These are phyloP conservation scores for Candida gorgasii DNA, from an alignment of 805 yeast species.

Conservation along the genomic window DNA sequence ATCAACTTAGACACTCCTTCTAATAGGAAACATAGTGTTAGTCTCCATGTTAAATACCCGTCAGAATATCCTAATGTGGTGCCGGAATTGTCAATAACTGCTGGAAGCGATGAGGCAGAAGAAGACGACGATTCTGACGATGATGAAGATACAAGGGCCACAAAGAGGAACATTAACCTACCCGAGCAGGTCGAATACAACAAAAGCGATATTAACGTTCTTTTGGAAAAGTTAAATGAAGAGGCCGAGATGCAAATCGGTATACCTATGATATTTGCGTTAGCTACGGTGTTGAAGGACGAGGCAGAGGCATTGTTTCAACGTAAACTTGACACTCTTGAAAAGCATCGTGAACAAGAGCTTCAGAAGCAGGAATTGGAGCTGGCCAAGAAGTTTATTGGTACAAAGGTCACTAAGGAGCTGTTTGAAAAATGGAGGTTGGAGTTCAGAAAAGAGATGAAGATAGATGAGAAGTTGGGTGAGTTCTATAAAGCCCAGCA, in stretches of 20 bases:
- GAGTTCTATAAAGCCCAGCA: conserved; percentile 59
- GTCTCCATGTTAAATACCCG: conserved; percentile 69
- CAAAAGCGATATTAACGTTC: conserved; percentile 43
- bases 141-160: conserved; percentile 40
- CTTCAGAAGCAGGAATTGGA: conserved; percentile 67
- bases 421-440: conserved; percentile 73
- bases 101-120: conserved; percentile 25
- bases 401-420: conserved; percentile 85
- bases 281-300: conserved; percentile 77
- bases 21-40: conserved; percentile 55
- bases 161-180: conserved; percentile 48
- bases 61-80: conserved; percentile 78
- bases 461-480: conserved; percentile 59
- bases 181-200: conserved; percentile 61
- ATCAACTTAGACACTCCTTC: conserved; percentile 70
- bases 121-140: conserved; percentile 33
- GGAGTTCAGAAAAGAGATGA: conserved; percentile 69
- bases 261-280: conserved; percentile 85
- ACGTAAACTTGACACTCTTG: conserved; percentile 30
- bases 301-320: conserved; percentile 70
- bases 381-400: conserved; percentile 87
- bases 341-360: conserved; percentile 51
- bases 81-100: conserved; percentile 56
- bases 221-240: conserved; percentile 44
- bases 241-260: conserved; percentile 83